Percentiles rank a stretch among this genome's conserved stretches.
Conservation (phyloP, 2,329 filamentous ascomycete genomes). For the Sporothrix humicola region DNA sequence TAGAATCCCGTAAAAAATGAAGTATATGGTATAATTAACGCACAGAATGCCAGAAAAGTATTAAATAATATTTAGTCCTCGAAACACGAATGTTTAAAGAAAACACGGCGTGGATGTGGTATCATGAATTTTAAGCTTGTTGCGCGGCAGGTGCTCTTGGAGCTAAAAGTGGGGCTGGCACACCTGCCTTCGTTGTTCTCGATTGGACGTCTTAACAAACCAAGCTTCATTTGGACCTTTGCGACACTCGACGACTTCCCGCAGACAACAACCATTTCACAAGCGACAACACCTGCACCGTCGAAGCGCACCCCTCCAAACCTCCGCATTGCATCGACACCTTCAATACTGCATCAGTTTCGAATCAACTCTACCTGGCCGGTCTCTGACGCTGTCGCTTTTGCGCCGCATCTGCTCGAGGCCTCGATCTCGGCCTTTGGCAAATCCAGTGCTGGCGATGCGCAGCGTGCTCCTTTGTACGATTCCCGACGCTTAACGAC, state of each 20-base stretch:
- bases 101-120: not conserved
- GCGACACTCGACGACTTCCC: constrained; percentile 3
- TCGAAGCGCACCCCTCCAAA: no score
- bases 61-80: no score
- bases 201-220: not conserved
- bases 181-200: constrained; percentile 6
- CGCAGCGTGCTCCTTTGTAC: not conserved
- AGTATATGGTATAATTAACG: no score
- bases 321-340: no score
- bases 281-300: no score
- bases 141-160: constrained; percentile 7
- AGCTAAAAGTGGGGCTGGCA: not conserved
- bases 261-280: not conserved
- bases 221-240: not conserved
- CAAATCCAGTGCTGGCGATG: not conserved
- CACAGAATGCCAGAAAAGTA: no score
- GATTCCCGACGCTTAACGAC: not conserved
- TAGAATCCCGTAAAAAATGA: no score
- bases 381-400: not conserved
- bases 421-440: constrained; percentile 9
- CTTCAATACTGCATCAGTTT: no score
- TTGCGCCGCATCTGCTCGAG: constrained; percentile 2
- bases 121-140: constrained; percentile 10
- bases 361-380: not conserved
- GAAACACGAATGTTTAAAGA: no score